Conservation (phyloP, 2,329 filamentous ascomycete genomes). For the Xylaria digitata region DNA sequence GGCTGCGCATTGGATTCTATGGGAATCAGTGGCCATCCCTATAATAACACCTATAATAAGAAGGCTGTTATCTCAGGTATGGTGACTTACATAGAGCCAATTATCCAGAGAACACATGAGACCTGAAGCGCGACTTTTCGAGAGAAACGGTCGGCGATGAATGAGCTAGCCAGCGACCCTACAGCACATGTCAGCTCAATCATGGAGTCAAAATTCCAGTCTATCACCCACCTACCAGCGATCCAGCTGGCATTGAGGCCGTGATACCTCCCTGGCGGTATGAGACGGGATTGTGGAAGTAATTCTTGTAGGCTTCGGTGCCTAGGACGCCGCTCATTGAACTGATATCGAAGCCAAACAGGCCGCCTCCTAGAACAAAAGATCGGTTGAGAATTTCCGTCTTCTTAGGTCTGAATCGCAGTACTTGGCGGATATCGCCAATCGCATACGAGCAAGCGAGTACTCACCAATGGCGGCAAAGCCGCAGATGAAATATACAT, state of each 20-base stretch:
- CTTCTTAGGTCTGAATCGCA: too few species aligned
- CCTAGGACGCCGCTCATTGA: conserved; percentile 78
- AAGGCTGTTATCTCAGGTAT: neutral
- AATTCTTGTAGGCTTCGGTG: conserved; percentile 75
- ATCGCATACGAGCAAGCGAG: neutral
- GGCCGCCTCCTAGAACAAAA: conserved; percentile 65
- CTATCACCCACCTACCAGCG: conserved; percentile 64
- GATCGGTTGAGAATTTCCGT: neutral
- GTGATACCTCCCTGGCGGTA: conserved; percentile 77
- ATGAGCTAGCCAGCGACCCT: conserved; percentile 62
- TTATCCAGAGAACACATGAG: conserved; percentile 63
- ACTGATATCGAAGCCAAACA: conserved; percentile 84
- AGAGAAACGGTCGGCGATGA: conserved; percentile 62
- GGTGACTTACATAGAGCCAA: conserved; percentile 55
- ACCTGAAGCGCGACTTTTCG: conserved; percentile 62
- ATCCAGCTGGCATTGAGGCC: conserved; percentile 79
- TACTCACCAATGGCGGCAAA: conserved; percentile 71
- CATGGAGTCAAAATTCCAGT: too few species aligned
- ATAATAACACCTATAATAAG: too few species aligned
- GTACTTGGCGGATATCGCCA: neutral
- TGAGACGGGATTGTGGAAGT: conserved; percentile 71
- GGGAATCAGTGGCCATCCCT: neutral
- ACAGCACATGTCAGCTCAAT: neutral
- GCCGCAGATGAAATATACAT: conserved; percentile 69
- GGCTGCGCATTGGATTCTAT: conserved; percentile 67